Base-by-base conservation (phyloP, 164 flowering plant genomes). In the Macadamia integrifolia region DNA sequence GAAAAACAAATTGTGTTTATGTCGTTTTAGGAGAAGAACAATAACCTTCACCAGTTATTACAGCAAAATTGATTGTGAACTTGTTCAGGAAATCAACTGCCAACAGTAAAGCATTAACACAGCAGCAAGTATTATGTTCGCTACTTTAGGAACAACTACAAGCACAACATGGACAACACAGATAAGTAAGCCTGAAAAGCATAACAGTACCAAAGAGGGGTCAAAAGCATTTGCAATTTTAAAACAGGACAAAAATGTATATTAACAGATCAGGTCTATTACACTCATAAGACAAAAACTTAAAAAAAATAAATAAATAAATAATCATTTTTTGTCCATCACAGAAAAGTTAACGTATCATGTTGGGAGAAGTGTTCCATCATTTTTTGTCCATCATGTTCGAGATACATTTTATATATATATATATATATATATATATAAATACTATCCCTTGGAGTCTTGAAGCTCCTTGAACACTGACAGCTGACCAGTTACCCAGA, bases 41-140 rank as follows among this genome's bases (percentile, higher is more conserved):
- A 67, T 81, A 84, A 31, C 81, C 74, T 67, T 84, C 87, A 61
- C 90, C 88, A 28, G 86, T 81, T 59, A 86, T 79, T 67, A 88
- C 85, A 1, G 81, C 90, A 75, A 86, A 86, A 78, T 77, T 86
- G 72, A 86, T 79, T 11, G 90, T 81, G 79, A 86, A 86, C 79
- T 84, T 86, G 79, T 83, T 86, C 28, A 86, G 79, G 75, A 81
- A 86, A 44, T 86, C 88, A 62, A 86, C 64, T 9, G 85, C 80
- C 56, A 80, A 23, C 15, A 84, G 64, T 7, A 83, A 66, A 30
- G 72, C 66, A 71, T 79, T 80, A 9, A 79, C 88, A 74, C 83
- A 78, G 68, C 82, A 84, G 17, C 82, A n/a, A 86, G 77, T 2
- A 82, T 56, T 44, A 78, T 68, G 66, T 73, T 79, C 72, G 81